phyloP scores from a whole-genome alignment of 371 early-diverging fungal species.

The Mortierella sp. region DNA sequence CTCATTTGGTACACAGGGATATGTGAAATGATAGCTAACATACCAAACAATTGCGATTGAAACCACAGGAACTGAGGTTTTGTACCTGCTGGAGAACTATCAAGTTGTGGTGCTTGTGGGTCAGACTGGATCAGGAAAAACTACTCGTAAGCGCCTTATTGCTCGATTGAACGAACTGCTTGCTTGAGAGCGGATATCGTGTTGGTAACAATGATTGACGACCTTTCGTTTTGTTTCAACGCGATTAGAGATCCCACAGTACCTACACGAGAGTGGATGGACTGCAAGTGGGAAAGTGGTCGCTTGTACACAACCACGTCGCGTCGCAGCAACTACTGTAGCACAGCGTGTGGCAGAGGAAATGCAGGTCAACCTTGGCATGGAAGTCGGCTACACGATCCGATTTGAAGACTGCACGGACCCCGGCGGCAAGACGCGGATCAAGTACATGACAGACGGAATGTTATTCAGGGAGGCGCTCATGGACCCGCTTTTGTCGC shows the following conservation, averaged over 20 bases:
- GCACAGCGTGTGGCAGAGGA: constrained; percentile 89
- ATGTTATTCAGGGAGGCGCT: constrained; percentile 85
- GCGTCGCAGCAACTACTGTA: constrained; percentile 94
- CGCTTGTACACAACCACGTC: constrained; percentile 90
- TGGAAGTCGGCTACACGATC: constrained; percentile 89
- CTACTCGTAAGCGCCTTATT: constrained; percentile 73
- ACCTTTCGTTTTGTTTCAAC: neutral
- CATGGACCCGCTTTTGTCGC: constrained; percentile 67
- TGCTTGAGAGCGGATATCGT: neutral
- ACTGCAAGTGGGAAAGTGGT: constrained; percentile 71
- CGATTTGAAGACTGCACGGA: constrained; percentile 82
- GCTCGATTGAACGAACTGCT: neutral
- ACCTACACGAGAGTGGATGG: constrained; percentile 81
- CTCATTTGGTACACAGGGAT: neutral
- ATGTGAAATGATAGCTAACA: neutral
- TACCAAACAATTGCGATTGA: neutral
- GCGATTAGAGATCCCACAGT: constrained; percentile 83
- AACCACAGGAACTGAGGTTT: constrained; percentile 62
- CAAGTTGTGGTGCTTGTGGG: constrained; percentile 83
- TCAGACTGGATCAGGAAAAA: constrained; percentile 92
- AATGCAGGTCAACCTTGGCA: constrained; percentile 70
- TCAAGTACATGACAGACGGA: constrained; percentile 95
- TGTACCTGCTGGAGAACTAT: constrained; percentile 74
- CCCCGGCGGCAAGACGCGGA: constrained; percentile 67
- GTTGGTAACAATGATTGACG: neutral